Evolutionary conservation across 2,329 filamentous ascomycete species (phyloP), one percentile per base, ranked within the genome.

Genomic region (Oidium heveae): DNA sequence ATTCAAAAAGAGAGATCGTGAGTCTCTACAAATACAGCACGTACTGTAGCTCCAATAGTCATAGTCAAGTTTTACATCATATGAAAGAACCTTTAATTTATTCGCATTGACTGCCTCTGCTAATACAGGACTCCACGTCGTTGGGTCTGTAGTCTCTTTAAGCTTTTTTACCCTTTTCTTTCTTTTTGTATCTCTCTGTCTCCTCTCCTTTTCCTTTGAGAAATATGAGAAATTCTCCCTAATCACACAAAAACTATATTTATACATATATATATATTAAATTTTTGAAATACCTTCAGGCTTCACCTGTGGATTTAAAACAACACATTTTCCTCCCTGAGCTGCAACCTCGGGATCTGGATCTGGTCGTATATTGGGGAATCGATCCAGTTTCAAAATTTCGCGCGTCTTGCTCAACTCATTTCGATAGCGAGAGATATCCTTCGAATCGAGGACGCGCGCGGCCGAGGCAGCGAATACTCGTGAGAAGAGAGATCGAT

Each of bases 1-100:
- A 15, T 39, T 20, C n/a, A 15, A 34, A 39, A 43, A 18, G 32
- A 13, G 9, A 20, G 32, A 22, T 36, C 34, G 13, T 43, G 15
- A 28, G 6, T 44, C 18, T n/a, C 15, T 18, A 4, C 28, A n/a
- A 16, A 8, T 20, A 50, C 54, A 47, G n/a, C 33, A 66, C 74
- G 60, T 73, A 84, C 83, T 72, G 65, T 93, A 89, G 53, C 72
- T 82, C 86, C 87, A 96, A 68, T 88, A 81, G 61, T 83, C 75
- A 68, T 98, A 98, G 60, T 82, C 78, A 56, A 96, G 72, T 37
- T 76, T 70, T 56, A 96, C 68, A 57, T 84, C 74, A 66, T 82
- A 95, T 1, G 86, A 82, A 0, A 87, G 70, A 36, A 96, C 67
- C 18, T 74, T 74, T 33, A 95, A 68, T 46, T 85, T 77, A 32